A percentile compares a stretch with the other conserved stretches of the same genome.
Conservation (phyloP, 495 filamentous ascomycete species). For the Chaetomium fimeti region DNA sequence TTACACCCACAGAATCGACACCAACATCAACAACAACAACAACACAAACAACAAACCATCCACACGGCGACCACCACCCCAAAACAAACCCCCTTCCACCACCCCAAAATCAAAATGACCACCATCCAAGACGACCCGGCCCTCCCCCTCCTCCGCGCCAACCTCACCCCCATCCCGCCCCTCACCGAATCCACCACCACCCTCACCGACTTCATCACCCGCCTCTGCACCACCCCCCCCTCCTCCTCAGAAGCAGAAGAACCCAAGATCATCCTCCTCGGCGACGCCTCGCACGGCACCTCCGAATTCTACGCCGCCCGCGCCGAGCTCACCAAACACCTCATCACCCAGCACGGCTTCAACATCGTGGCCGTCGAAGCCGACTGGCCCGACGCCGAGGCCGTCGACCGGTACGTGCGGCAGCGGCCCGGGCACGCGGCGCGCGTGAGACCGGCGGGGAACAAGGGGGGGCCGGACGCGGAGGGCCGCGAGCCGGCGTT, state of each 20-base stretch:
- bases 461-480: constrained; percentile 13
- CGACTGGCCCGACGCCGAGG: constrained; percentile 60
- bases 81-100: background rate
- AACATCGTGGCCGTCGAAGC: constrained; percentile 58
- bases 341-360: constrained; percentile 55
- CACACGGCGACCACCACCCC: background rate
- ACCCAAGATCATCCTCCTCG: constrained; percentile 51
- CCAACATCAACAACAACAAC: background rate
- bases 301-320: constrained; percentile 59
- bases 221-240: background rate
- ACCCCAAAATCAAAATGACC: constrained; percentile 14
- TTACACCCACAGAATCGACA: background rate
- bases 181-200: constrained; percentile 2
- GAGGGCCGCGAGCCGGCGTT: constrained; percentile 45
- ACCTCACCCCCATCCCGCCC: constrained; percentile 18
- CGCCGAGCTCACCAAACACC: constrained; percentile 54
- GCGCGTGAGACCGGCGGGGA: constrained; percentile 31
- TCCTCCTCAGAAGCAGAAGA: background rate
- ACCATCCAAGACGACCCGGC: constrained; percentile 3
- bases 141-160: constrained; percentile 13
- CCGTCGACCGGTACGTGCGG: constrained; percentile 57
- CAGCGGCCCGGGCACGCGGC: constrained; percentile 36
- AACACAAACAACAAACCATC: background rate
- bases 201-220: constrained; percentile 2
- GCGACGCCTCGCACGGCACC: constrained; percentile 59